These are phyloP conservation scores for Malassezia pachydermatis DNA, from an alignment of 1,284 basidiomycete species.

Conservation along the genomic window DNA sequence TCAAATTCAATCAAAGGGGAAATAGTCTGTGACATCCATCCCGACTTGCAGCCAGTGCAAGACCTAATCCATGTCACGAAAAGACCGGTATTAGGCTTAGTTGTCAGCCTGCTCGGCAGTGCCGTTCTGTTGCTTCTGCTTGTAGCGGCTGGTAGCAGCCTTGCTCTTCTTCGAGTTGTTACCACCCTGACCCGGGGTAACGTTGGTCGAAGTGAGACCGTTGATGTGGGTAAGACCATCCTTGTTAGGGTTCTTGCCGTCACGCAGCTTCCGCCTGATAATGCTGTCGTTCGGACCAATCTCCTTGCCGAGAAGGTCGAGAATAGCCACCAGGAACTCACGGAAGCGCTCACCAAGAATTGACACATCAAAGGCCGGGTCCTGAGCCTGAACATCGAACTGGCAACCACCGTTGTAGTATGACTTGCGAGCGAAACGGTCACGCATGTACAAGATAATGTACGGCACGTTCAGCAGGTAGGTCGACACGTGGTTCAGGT, in stretches of 20 bases:
- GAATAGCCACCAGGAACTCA: conserved; percentile 1
- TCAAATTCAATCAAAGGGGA: too few relatives aligned
- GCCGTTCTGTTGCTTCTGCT: neutral
- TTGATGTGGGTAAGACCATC: neutral
- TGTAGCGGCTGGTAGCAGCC: conserved; percentile 1
- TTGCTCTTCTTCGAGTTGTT: conserved; percentile 9
- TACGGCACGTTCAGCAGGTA: conserved; percentile 17
- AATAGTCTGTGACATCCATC: neutral
- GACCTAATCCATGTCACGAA: too few relatives aligned
- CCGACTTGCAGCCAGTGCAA: conserved; percentile 1
- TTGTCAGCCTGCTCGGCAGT: neutral
- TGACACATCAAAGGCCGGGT: conserved; percentile 5
- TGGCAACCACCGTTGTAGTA: conserved; percentile 19
- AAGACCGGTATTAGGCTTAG: neutral
- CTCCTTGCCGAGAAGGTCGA: conserved; percentile 20
- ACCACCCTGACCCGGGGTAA: conserved; percentile 16
- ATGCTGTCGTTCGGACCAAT: conserved; percentile 17
- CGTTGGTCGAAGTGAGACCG: neutral
- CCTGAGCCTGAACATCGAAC: conserved; percentile 8
- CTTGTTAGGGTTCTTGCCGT: conserved; percentile 19
- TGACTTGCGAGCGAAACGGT: conserved; percentile 14
- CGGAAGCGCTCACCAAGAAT: conserved; percentile 13
- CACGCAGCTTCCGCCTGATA: neutral
- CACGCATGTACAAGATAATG: conserved; percentile 17
- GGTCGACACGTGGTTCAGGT: conserved; percentile 16